These are phyloP conservation scores for Diaporthe humulicola DNA, from an alignment of 2,329 filamentous ascomycete genomes.

Conservation along the genomic window DNA sequence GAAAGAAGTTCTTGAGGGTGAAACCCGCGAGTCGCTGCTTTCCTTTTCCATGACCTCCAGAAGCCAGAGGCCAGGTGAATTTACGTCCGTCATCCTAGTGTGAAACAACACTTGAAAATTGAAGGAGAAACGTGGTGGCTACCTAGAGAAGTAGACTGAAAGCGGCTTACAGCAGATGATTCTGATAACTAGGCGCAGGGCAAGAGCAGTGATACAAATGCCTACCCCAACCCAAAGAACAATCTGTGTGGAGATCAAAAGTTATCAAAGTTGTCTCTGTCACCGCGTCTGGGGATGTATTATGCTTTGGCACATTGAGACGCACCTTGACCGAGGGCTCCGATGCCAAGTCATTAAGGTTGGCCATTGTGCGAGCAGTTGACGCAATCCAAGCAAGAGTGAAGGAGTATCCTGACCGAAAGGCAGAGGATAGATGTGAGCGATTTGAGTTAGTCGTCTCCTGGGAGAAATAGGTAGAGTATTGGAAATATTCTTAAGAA, in stretches of 20 bases:
- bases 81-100: no score
- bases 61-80: neutral
- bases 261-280: neutral
- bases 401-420: no score
- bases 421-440: no score
- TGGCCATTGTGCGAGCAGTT: no score
- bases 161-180: neutral
- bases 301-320: neutral
- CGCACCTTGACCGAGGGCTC: neutral
- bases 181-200: neutral
- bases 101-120: neutral
- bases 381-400: no score
- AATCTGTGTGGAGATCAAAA: neutral
- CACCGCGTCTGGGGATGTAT: neutral
- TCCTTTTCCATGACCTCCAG: neutral
- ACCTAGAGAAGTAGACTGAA: neutral
- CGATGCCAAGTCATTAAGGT: neutral
- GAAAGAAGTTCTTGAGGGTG: neutral
- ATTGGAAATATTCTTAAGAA: no score
- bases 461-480: no score
- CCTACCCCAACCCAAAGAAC: neutral
- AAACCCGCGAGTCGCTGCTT: neutral
- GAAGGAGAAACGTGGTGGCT: neutral
- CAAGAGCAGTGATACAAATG: neutral
- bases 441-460: no score